A percentile compares a stretch with the other conserved stretches of the same genome.
Conservation (phyloP, 2,329 filamentous ascomycete genomes). For the Paraphoma sp. region DNA sequence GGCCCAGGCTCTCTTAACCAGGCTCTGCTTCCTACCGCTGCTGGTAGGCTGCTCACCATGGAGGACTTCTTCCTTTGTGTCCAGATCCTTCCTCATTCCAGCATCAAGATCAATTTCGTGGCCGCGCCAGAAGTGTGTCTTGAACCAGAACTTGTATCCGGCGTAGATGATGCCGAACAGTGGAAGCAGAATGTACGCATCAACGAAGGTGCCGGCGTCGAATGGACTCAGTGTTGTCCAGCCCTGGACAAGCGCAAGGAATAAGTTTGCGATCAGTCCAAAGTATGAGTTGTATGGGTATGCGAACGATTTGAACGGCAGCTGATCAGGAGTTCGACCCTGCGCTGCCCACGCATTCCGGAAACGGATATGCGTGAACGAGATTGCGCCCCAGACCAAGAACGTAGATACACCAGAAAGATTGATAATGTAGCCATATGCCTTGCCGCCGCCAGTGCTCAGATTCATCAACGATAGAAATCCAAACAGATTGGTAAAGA, state of each 20-base stretch:
- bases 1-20: slow-evolving; percentile 18
- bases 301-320: slow-evolving; percentile 56
- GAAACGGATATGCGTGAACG: slow-evolving; percentile 75
- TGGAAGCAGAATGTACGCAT: slow-evolving; percentile 61
- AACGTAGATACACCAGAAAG: slow-evolving; percentile 74
- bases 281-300: slow-evolving; percentile 61
- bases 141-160: slow-evolving; percentile 55
- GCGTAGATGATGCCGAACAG: slow-evolving; percentile 57
- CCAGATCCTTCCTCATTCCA: slow-evolving; percentile 47
- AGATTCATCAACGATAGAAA: slow-evolving; percentile 78
- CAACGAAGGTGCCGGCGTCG: slow-evolving; percentile 58
- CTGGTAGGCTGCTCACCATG: slow-evolving; percentile 7
- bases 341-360: slow-evolving; percentile 64
- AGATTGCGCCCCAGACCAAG: slow-evolving; percentile 74
- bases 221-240: slow-evolving; percentile 62
- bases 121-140: slow-evolving; percentile 43
- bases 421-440: slow-evolving; percentile 74
- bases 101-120: slow-evolving; percentile 49
- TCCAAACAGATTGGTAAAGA: slow-evolving; percentile 74
- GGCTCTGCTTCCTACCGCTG: slow-evolving; percentile 13
- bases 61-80: slow-evolving; percentile 25
- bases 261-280: slow-evolving; percentile 56
- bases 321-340: slow-evolving; percentile 44
- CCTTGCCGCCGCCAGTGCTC: slow-evolving; percentile 68
- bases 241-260: slow-evolving; percentile 61